These are phyloP conservation scores for Carex cristatella DNA, from an alignment of 176 grass and related monocot genomes.

Conservation along the genomic window DNA sequence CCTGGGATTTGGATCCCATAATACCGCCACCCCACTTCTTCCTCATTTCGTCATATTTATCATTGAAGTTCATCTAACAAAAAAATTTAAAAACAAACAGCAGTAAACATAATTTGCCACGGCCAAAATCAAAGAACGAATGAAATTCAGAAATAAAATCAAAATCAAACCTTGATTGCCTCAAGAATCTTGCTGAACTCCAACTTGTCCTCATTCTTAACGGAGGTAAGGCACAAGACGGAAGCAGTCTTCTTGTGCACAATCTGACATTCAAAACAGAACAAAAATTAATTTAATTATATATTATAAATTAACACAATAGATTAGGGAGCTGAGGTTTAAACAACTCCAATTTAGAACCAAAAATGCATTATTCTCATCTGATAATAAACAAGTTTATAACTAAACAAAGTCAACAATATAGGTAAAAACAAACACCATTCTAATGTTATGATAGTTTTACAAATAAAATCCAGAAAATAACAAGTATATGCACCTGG, in stretches of 20 bases:
- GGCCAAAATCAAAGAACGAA: background rate
- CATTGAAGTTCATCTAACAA: slow-evolving; percentile 35
- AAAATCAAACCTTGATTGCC: slow-evolving; percentile 36
- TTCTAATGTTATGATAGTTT: background rate
- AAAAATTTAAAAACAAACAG: background rate
- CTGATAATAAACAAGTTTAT: background rate
- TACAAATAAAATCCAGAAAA: background rate
- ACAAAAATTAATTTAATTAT: background rate
- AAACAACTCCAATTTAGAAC: background rate
- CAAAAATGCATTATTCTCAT: background rate
- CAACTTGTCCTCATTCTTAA: slow-evolving; percentile 41
- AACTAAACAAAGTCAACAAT: background rate
- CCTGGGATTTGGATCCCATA: slow-evolving; percentile 39
- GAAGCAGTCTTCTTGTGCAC: slow-evolving; percentile 37
- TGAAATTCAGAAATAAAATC: background rate
- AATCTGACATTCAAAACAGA: slow-evolving; percentile 15
- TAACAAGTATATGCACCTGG: background rate
- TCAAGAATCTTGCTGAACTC: slow-evolving; percentile 45
- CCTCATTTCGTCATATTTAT: slow-evolving; percentile 33
- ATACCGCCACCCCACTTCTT: slow-evolving; percentile 39
- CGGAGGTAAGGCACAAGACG: slow-evolving; percentile 30
- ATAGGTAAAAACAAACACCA: background rate
- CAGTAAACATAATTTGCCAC: background rate
- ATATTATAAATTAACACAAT: background rate
- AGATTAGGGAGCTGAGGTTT: background rate